Base-by-base conservation (phyloP, 306 rosid genomes). In the Carpinus fangiana region DNA sequence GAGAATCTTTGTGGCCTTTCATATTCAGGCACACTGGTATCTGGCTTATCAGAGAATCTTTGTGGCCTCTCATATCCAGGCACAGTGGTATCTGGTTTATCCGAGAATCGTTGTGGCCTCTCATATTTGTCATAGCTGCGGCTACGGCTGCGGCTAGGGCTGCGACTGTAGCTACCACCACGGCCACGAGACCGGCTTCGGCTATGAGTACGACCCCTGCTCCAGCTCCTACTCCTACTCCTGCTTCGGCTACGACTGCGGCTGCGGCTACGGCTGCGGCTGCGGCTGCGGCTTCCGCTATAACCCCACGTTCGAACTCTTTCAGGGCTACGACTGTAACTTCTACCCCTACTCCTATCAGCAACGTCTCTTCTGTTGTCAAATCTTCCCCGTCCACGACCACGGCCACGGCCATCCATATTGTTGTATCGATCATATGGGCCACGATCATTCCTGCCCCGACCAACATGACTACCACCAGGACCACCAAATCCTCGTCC, bases 241-340 rank as follows among this genome's bases (percentile, higher is more conserved):
- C 68, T n/a, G 43, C 88, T 89, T 0, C 89, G 16, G 31, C 90
- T 81, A 8, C 94, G 78, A 16, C 86, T 85, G 3, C 78, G 73
- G 28, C 90, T 84, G 9, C 88, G 76, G 45, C 73, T 78, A 23
- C 82, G 81, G 9, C 90, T 87, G 0, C 77, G 55, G 14, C 90
- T 86, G 8, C 78, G 71, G 47, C 90, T 86, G n/a, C 84, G 55
- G 61, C 85, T 87, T 0, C 45, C 45, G 1, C 45, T 48, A 45
- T 84, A 82, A 76, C 91, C 97, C 98, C 98, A 92, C 41, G 98
- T 93, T 57, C 98, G 82, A 69, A 93, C 98, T 82, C 89, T 93
- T 71, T 93, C 98, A 21, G 98, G 94, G 80, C 99, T 95, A 8
- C 97, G 90, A 54, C 98, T 94, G 54, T 84, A 71, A 85, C 93